Evolutionary conservation across 2,329 filamentous ascomycete genomes (phyloP).

Genomic region (Talaromyces albobiverticillius): DNA sequence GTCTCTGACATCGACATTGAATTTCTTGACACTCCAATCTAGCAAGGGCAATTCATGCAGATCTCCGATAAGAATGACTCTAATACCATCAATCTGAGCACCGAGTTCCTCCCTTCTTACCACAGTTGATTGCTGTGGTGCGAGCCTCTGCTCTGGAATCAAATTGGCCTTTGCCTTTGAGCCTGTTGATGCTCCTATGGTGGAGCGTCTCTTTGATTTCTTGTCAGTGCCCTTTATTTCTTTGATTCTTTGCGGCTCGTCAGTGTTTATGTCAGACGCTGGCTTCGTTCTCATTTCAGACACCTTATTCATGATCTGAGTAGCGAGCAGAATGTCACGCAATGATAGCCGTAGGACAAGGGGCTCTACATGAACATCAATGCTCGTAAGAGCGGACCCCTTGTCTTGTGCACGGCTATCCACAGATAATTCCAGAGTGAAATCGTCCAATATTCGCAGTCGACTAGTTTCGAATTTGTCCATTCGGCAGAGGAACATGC

Average conservation of each 20-base stretch:
- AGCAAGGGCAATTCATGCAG: conserved; percentile 92
- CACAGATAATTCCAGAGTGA: conserved; percentile 85
- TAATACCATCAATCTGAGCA: conserved; percentile 81
- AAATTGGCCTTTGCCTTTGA: conserved; percentile 44
- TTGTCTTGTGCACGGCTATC: conserved; percentile 65
- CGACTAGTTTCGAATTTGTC: conserved; percentile 90
- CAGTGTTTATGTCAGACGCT: conserved; percentile 47
- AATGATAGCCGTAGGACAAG: conserved; percentile 86
- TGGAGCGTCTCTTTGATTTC: conserved; percentile 44
- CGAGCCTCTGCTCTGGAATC: conserved; percentile 36
- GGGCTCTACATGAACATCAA: conserved; percentile 85
- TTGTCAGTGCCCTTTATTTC: conserved; percentile 33
- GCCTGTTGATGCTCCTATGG: conserved; percentile 30
- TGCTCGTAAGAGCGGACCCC: conserved; percentile 65
- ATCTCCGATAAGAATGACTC: conserved; percentile 92
- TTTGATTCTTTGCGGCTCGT: conserved; percentile 54
- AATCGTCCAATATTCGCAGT: conserved; percentile 92
- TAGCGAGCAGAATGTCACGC: conserved; percentile 87
- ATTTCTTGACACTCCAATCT: conserved; percentile 89
- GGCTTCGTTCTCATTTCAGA: conserved; percentile 70
- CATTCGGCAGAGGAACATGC: conserved; percentile 99
- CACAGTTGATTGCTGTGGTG: conserved; percentile 48
- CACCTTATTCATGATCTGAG: conserved; percentile 88
- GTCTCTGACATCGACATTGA: conserved; percentile 78
- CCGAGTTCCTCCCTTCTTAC: conserved; percentile 75